A percentile compares a stretch with the other conserved stretches of the same genome.
These are phyloP conservation scores for Ceriops zippeliana DNA, from an alignment of 345 rosid genomes.

Conservation along the genomic window DNA sequence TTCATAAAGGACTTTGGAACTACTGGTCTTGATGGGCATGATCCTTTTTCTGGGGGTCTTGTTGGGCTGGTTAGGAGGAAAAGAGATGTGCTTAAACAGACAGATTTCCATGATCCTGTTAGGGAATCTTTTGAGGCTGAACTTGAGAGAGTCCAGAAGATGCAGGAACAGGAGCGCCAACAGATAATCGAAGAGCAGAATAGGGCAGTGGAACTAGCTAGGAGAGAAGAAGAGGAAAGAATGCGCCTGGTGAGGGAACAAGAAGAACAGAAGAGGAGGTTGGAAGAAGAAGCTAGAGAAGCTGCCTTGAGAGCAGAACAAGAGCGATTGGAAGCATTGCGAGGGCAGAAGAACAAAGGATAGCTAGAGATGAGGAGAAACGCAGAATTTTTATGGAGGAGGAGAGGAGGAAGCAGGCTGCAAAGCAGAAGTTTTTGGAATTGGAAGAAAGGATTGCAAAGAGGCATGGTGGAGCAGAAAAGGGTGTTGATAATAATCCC, in stretches of 20 bases:
- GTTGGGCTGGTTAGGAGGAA: conserved; percentile 75
- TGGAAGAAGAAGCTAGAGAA: conserved; percentile 88
- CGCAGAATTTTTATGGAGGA: conserved; percentile 72
- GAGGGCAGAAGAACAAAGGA: conserved; percentile 73
- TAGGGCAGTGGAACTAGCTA: conserved; percentile 73
- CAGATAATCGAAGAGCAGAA: conserved; percentile 76
- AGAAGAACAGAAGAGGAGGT: conserved; percentile 63
- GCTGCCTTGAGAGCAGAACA: conserved; percentile 89
- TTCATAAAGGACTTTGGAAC: conserved; percentile 55
- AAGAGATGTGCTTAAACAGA: conserved; percentile 65
- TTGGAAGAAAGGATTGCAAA: conserved; percentile 89
- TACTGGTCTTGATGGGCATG: conserved; percentile 59
- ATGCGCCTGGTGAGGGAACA: conserved; percentile 68
- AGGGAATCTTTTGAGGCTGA: conserved; percentile 99
- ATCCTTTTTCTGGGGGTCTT: conserved; percentile 62
- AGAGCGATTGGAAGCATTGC: conserved; percentile 67
- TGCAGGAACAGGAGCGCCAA: conserved; percentile 89
- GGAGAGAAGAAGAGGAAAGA: conserved; percentile 88
- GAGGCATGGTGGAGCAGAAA: conserved; percentile 63
- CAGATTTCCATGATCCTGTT: conserved; percentile 87
- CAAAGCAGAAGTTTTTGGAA: conserved; percentile 90
- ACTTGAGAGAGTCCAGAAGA: conserved; percentile 91
- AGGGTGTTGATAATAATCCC: conserved; percentile 37
- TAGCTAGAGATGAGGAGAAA: conserved; percentile 92
- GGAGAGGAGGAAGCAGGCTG: conserved; percentile 95